phyloP scores from a whole-genome alignment of 805 yeast genomes.

The Lipomyces sp. region DNA sequence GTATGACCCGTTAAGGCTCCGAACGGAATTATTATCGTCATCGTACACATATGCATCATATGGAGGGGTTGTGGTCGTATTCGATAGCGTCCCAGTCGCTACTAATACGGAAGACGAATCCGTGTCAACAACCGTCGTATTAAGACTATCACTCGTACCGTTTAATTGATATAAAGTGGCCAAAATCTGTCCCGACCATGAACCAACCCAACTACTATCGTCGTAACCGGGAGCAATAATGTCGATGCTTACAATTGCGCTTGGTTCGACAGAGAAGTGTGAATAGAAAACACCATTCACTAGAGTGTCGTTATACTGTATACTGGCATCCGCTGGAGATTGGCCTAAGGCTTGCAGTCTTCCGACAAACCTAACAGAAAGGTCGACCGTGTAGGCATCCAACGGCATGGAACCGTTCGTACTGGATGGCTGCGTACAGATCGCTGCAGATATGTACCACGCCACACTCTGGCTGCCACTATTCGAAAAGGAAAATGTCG shows the following conservation, averaged over 20 bases:
- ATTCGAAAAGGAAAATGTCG: neutral
- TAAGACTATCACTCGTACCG: conserved; percentile 6
- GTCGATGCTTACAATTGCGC: conserved; percentile 1
- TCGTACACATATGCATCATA: conserved; percentile 53
- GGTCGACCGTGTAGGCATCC: neutral
- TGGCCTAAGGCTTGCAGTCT: neutral
- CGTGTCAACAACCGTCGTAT: conserved; percentile 18
- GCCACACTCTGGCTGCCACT: neutral
- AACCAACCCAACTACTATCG: conserved; percentile 16
- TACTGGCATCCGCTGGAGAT: neutral
- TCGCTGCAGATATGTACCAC: neutral
- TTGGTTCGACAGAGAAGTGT: neutral
- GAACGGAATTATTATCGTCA: conserved; percentile 46
- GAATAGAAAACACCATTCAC: neutral
- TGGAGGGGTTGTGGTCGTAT: conserved; percentile 8
- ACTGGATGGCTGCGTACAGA: neutral
- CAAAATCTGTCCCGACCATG: conserved; percentile 22
- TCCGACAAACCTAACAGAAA: conserved; percentile 2
- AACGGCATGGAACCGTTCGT: neutral
- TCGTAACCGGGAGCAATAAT: conserved; percentile 22
- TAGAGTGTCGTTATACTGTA: neutral
- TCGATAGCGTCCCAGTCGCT: conserved; percentile 13
- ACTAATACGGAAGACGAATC: conserved; percentile 24
- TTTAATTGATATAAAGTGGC: neutral
- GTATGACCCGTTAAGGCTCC: conserved; percentile 58